phyloP scores from a whole-genome alignment of 768 basidiomycete species.

The Mycena capillaripes region DNA sequence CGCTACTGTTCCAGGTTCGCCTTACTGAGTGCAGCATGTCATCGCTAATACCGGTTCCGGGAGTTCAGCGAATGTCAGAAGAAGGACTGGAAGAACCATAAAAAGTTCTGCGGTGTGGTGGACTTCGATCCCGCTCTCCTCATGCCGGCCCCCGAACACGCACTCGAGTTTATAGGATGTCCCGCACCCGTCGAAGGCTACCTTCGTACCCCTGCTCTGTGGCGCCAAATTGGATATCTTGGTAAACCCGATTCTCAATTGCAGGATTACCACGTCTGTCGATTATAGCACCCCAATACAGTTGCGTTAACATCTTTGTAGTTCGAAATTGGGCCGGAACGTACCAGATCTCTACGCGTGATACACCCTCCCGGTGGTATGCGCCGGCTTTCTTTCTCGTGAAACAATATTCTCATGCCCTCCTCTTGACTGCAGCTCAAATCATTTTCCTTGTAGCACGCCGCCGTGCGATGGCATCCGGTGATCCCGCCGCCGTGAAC shows the following conservation, averaged over 20 bases:
- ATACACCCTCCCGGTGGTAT: not conserved
- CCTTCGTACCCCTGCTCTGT: not conserved
- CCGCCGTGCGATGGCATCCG: slow-evolving; percentile 22
- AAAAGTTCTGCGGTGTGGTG: slow-evolving; percentile 3
- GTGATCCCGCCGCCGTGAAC: not conserved
- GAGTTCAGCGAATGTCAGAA: slow-evolving; percentile 10
- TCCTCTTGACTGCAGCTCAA: not conserved
- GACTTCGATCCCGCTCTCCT: slow-evolving; percentile 13
- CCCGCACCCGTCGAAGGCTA: not conserved
- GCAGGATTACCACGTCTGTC: slow-evolving; percentile 6
- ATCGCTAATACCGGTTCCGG: not conserved
- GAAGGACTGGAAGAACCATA: slow-evolving; percentile 18
- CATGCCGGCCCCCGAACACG: not conserved
- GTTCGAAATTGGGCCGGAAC: not conserved
- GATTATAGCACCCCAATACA: not conserved
- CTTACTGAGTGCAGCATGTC: not conserved
- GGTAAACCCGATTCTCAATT: not conserved
- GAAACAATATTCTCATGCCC: too few species aligned
- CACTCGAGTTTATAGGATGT: slow-evolving; percentile 3
- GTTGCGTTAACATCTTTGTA: not conserved
- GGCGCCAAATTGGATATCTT: slow-evolving; percentile 3
- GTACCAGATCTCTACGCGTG: not conserved
- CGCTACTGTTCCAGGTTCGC: slow-evolving; percentile 14
- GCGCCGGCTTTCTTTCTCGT: not conserved
- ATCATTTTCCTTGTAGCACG: slow-evolving; percentile 11